Conservation (phyloP, 768 basidiomycete species). For the Ramaria sp. region DNA sequence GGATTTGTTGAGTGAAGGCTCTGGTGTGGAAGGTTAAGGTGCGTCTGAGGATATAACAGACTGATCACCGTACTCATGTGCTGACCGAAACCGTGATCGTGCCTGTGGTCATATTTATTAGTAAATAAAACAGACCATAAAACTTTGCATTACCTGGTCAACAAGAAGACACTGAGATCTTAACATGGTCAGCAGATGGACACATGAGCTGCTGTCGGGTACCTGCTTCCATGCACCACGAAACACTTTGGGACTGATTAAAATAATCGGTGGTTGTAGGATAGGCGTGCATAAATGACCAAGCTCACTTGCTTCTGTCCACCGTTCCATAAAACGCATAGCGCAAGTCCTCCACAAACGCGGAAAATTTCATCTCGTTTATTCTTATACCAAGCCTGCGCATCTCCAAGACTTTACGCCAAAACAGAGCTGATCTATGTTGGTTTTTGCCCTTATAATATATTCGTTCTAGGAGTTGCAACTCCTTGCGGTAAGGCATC, state of each 20-base stretch:
- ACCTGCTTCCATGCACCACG: conserved; percentile 57
- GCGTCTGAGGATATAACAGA: not conserved
- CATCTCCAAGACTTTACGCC: conserved; percentile 54
- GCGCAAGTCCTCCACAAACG: conserved; percentile 30
- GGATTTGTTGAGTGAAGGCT: conserved; percentile 52
- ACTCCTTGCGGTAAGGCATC: conserved; percentile 36
- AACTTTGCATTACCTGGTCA: conserved; percentile 30
- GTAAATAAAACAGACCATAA: not conserved
- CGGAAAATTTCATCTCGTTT: conserved; percentile 21
- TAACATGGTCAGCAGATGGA: conserved; percentile 26
- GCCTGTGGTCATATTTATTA: conserved; percentile 26
- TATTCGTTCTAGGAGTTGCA: conserved; percentile 50
- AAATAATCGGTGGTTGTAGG: not conserved
- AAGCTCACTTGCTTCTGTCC: conserved; percentile 27
- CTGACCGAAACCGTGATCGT: conserved; percentile 32
- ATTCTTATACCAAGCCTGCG: conserved; percentile 37
- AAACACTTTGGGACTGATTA: conserved; percentile 35
- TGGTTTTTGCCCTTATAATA: conserved; percentile 80
- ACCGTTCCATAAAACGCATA: conserved; percentile 40
- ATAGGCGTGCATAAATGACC: not conserved
- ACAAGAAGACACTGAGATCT: conserved; percentile 28
- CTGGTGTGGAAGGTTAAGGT: conserved; percentile 24
- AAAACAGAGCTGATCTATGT: conserved; percentile 58
- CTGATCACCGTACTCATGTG: conserved; percentile 37
- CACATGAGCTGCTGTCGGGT: conserved; percentile 32